Percentiles rank a stretch among this genome's conserved stretches.
These are phyloP conservation scores for Cucumis variabilis DNA, from an alignment of 331 rosid species.

Conservation along the genomic window DNA sequence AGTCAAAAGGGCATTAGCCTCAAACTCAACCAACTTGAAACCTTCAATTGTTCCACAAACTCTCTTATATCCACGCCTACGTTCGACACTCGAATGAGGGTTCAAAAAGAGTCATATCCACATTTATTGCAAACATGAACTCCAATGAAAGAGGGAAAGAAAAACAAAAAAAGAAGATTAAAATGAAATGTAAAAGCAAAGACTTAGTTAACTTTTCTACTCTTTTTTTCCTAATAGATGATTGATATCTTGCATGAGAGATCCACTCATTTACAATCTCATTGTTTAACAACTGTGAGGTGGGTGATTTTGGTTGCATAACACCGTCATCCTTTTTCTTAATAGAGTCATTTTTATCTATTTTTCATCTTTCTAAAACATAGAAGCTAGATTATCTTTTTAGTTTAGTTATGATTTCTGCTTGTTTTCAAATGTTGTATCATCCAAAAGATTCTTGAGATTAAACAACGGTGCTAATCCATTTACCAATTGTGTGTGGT, in stretches of 20 bases:
- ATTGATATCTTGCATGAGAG: slow-evolving; percentile 82
- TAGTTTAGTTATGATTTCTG: slow-evolving; percentile 46
- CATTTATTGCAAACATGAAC: slow-evolving; percentile 71
- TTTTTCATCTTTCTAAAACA: slow-evolving; percentile 45
- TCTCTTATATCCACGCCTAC: slow-evolving; percentile 86
- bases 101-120: slow-evolving; percentile 80
- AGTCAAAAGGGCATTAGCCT: slow-evolving; percentile 41
- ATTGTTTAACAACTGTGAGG: slow-evolving; percentile 27
- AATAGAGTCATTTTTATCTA: slow-evolving; percentile 35
- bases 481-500: slow-evolving; percentile 61
- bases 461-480: too few relatives aligned
- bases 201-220: slow-evolving; percentile 49
- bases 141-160: slow-evolving; percentile 43
- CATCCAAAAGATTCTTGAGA: slow-evolving; percentile 80
- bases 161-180: too few relatives aligned
- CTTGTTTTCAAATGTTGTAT: slow-evolving; percentile 60
- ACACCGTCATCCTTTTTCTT: slow-evolving; percentile 56
- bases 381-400: slow-evolving; percentile 44
- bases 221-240: slow-evolving; percentile 71
- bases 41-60: slow-evolving; percentile 90
- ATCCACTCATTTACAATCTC: slow-evolving; percentile 75
- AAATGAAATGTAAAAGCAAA: background rate
- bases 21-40: slow-evolving; percentile 47
- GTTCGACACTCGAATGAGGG: slow-evolving; percentile 84
- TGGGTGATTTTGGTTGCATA: slow-evolving; percentile 53